Base-by-base conservation (phyloP, 768 basidiomycete genomes). In the Dioszegia crocea region DNA sequence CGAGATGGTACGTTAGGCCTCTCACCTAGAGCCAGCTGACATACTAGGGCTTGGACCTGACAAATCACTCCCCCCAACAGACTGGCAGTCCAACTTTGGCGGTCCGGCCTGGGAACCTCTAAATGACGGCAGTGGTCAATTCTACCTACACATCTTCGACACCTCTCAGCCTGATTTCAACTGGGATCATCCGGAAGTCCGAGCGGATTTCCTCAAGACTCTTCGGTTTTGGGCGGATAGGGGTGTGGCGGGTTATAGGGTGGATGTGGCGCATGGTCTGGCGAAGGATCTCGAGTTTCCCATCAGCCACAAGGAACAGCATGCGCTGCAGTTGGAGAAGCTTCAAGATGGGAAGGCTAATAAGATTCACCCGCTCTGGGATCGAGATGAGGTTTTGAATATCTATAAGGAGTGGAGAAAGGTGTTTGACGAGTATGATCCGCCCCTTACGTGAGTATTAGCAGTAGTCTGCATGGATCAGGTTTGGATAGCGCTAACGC, bases 161-260 rank as follows among this genome's bases (percentile, higher is more conserved):
- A 56, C 60, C 6, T 67, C 66, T 17, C 71, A 73, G 49, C 71
- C 71, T 33, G 71, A 73, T 49, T 67, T 61, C 45, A 67, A 73
- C 52, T 73, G 71, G 71, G 58, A 60, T 0, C 56, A 69, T 41
- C 61, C 54, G 3, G 71, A 73, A 14, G 68, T 73, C 19, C 51
- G 58, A n/a, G 71, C 56, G 11, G 68, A 69, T 43, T 73, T 73
- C 56, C 48, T 69, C 52, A 61, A 63, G 47, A 73, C 71, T 1
- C 45, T 73, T 2, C 30, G 58, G 27, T 73, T 73, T 57, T 73
- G 71, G 71, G 67, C 54, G 4, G 66, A 73, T 47, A 48, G 64
- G 36, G 71, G 71, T 12, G 71, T 73, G 1, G 31, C 65, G 0
- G 71, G 71, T n/a, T 73, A 66, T 56, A 30, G 71, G 49, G 63